Evolutionary conservation across 2,329 filamentous ascomycete species (phyloP), one percentile per base, ranked within the genome.

Genomic region (Huntiella abstrusa): DNA sequence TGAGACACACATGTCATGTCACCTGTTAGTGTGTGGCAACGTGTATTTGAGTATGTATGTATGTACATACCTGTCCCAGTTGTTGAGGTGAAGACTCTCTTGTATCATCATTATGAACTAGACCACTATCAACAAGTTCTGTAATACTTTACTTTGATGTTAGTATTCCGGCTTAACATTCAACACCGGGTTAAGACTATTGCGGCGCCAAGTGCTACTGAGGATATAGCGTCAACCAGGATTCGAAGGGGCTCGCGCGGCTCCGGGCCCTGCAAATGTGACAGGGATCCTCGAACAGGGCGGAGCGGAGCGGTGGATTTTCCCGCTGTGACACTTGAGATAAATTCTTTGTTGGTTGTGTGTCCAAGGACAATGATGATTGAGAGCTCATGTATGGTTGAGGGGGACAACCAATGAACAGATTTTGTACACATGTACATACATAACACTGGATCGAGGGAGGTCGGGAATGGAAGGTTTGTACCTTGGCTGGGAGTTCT

Each of bases 281-380:
- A 15, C 12, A 41, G 19, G 40, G 19, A n/a, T 10, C 11, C 5
- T 36, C 8, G 7, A n/a, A 4, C 15, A n/a, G 38, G 41, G 32
- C 41, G 41, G 41, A 43, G 41, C 41, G 41, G 41, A 43, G 13
- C 28, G 41, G 41, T 35, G 32, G 41, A 43, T 43, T 43, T 16
- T 35, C 41, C 41, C 32, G 41, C 32, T 12, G 39, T 41, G 10
- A 11, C 28, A 41, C 39, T 41, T 17, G 13, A 28, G 11, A 28
- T 28, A 28, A 10, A 10, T 28, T 28, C 22, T 28, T 8, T 28
- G 7, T 28, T 28, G 22, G 5, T 5, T 8, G 8, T 28, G 8
- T 28, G 8, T 28, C 7, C 8, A 28, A 28, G 2, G 22, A 28
- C 8, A 28, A 28, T 28, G 6, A 28, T 28, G 22, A 7, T 28